Base-by-base conservation (phyloP, 2,329 filamentous ascomycete genomes). In the Penicillium brasilianum region DNA sequence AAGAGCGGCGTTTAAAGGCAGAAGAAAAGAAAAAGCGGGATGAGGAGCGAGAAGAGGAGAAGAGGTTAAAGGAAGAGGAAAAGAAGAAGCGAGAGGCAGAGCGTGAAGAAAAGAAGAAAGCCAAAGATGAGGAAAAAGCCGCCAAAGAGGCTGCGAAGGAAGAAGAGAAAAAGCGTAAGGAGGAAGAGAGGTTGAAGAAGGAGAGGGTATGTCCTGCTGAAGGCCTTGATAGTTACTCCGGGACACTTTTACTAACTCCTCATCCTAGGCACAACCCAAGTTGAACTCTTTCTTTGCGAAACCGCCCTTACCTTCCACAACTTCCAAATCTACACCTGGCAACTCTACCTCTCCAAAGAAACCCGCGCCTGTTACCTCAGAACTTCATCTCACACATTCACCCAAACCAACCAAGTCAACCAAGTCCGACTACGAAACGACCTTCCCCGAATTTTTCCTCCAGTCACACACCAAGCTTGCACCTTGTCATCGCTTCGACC, bases 401-500 rank as follows among this genome's bases (percentile, higher is more conserved):
- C 58, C 66, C 18, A 66, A 69, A 41, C n/a, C n/a, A n/a, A n/a
- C n/a, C n/a, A 28, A 28, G 25, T 69, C 73, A 25, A 32, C 66
- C 8, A 64, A 72, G 25, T 83, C 85, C 0, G 83, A 86, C 48
- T 93, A 92, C 67, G 80, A 90, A 18, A 88, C 87, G 66, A 81
- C 84, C 37, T 98, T 98, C 71, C 85, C 92, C 34, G 88, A 91
- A 0, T 98, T 97, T 75, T 93, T 90, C 64, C 72, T 95, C 49
- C 90, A 92, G 60, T 83, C 88, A 2, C 85, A 92, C 70, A 90
- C 92, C 1, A 85, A 78, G n/a, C 68, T 97, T 56, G 92, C 93
- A 0, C 82, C 84, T 0, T 67, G 69, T 1, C 78, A 82, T 52
- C 81, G 80, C 2, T 86, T 86, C 30, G 74, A 82, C 41, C 82